A percentile compares a stretch with the other conserved stretches of the same genome.
These are phyloP conservation scores for Septoria linicola DNA, from an alignment of 2,329 filamentous ascomycete genomes.

Conservation along the genomic window DNA sequence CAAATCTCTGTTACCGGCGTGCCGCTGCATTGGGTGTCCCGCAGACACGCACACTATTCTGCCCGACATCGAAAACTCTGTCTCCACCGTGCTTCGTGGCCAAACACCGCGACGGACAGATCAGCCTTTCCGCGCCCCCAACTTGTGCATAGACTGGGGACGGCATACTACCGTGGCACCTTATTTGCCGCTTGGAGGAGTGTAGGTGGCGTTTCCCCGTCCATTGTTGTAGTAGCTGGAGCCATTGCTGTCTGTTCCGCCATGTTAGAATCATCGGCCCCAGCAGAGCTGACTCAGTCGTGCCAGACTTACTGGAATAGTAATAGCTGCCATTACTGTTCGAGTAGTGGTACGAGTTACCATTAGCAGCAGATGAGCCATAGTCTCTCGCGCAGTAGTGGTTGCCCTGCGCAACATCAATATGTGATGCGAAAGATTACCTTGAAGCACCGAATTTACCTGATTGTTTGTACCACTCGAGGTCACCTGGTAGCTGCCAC, in stretches of 20 bases:
- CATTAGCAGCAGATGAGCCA: conserved; percentile 54
- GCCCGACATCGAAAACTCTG: no score
- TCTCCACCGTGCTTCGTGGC: no score
- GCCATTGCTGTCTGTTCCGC: conserved; percentile 46
- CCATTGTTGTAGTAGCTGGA: conserved; percentile 68
- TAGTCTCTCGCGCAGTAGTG: conserved; percentile 67
- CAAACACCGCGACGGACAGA: no score
- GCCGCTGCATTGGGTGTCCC: no score
- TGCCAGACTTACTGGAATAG: conserved; percentile 66
- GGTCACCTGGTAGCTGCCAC: conserved; percentile 49
- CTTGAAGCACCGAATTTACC: conserved; percentile 42
- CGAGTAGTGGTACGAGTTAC: conserved; percentile 66
- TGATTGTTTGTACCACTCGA: conserved; percentile 61
- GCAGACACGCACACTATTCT: no score
- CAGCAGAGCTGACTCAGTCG: neutral
- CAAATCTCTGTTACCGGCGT: no score
- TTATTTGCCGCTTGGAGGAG: conserved; percentile 44
- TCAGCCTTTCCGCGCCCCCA: no score
- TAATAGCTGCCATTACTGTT: conserved; percentile 59
- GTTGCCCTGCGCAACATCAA: conserved; percentile 56
- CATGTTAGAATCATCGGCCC: neutral
- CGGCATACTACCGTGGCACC: no score
- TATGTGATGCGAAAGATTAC: neutral
- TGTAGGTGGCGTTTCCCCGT: conserved; percentile 60
- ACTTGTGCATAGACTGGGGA: no score